Evolutionary conservation across 2,329 filamentous ascomycete species (phyloP).

Genomic region (Fusarium nelsonii): DNA sequence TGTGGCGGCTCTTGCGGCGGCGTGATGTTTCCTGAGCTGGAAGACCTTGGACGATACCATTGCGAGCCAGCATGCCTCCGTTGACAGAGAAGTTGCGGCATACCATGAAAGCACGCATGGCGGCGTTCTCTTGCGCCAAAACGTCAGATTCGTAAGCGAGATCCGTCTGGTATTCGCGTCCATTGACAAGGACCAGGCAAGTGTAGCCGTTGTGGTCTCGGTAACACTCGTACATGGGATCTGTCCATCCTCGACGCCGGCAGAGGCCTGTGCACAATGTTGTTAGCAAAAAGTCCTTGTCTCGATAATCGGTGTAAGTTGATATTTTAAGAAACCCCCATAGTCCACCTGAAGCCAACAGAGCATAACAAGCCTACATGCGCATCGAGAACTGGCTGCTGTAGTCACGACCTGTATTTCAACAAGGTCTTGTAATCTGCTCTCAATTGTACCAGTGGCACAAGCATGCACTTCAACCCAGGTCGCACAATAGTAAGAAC

Average conservation of each 20-base stretch:
- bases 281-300: constrained; percentile 51
- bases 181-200: constrained; percentile 94
- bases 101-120: constrained; percentile 96
- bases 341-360: background rate
- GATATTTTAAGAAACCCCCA: background rate
- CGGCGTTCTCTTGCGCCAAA: constrained; percentile 91
- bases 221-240: constrained; percentile 89
- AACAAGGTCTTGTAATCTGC: constrained; percentile 3
- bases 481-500: constrained; percentile 15
- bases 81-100: constrained; percentile 98
- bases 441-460: constrained; percentile 4
- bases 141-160: constrained; percentile 83
- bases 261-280: constrained; percentile 78
- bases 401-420: background rate
- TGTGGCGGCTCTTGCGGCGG: constrained; percentile 65
- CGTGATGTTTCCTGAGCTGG: constrained; percentile 66
- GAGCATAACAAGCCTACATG: background rate
- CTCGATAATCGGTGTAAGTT: background rate
- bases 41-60: constrained; percentile 75
- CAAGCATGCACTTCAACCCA: constrained; percentile 3
- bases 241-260: constrained; percentile 92
- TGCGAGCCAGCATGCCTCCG: constrained; percentile 85
- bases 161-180: constrained; percentile 95
- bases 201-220: constrained; percentile 80
- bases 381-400: background rate